Base-by-base conservation (phyloP, 2,329 filamentous ascomycete genomes). In the Aureobasidium subglaciale region DNA sequence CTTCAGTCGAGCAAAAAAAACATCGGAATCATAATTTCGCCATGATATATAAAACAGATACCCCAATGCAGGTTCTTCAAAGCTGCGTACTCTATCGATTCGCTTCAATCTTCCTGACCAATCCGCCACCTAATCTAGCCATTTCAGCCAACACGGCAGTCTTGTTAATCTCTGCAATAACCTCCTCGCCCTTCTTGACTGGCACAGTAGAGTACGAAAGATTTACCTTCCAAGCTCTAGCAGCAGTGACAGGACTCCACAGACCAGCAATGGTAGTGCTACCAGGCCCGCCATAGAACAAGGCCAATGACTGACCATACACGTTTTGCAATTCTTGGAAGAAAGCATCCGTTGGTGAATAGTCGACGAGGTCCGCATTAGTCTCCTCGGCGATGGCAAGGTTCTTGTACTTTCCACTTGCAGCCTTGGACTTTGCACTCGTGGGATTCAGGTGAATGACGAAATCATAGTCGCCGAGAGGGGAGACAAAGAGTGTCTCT, bases 381-480 rank as follows among this genome's bases (percentile, higher is more conserved):
- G 46, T 74, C 71, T n/a, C 42, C 1, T 73, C 77, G 56, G 79
- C 77, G 27, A 82, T 73, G 62, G 86, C 82, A 30, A 96, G 76
- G 67, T 96, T 96, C 73, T 95, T 96, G 77, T 86, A 96, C 27
- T 78, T 78, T 1, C 77, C 71, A 43, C 45, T 63, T 65, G 30
- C 63, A 71, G 56, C 25, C 59, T 64, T 74, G 13, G 62, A 65
- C 54, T 64, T 64, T 32, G 62, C 66, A 60, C 66, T 52, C 41
- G 80, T 67, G 29, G 77, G 62, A 15, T 82, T 80, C 18, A 97
- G 74, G 65, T 86, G 81, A 55, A 99, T 75, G n/a, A 92, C 73
- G 60, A 97, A 86, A 68, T 97, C 90, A 69, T 91, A 99, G 61
- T 96, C 90, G 9, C 71, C 70, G 5, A 89, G 75, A 0, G 85